These are phyloP conservation scores for Phytophthora tubulina DNA, from an alignment of 352 stramenopile species.

Conservation along the genomic window DNA sequence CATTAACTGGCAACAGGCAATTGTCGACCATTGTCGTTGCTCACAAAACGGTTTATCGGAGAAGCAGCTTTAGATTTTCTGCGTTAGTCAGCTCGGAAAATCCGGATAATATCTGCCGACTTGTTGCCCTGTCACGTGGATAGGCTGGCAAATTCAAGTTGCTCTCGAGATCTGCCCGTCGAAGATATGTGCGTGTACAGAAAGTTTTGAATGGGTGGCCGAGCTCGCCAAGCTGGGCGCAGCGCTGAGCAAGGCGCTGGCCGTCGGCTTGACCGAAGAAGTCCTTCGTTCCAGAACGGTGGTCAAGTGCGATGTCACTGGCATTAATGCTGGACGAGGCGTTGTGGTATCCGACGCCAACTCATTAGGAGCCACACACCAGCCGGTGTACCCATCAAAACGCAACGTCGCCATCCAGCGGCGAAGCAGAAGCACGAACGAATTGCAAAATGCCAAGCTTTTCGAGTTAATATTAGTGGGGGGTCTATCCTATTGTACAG, in stretches of 20 bases:
- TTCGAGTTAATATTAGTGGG: conserved; percentile 49
- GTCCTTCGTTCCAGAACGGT: conserved; percentile 5
- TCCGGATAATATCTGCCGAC: conserved; percentile 12
- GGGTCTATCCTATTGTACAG: conserved; percentile 70
- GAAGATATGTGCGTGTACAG: conserved; percentile 13
- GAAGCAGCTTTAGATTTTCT: neutral
- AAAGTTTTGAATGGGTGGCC: conserved; percentile 24
- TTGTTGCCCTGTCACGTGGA: conserved; percentile 12
- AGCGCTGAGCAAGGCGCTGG: conserved; percentile 9
- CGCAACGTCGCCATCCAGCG: neutral
- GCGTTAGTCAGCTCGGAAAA: conserved; percentile 8
- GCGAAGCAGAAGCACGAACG: neutral
- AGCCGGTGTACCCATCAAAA: conserved; percentile 27
- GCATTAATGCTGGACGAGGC: neutral
- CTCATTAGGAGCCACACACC: conserved; percentile 4
- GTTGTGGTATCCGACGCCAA: conserved; percentile 8
- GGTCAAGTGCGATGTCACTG: neutral
- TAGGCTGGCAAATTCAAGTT: conserved; percentile 18
- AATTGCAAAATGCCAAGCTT: conserved; percentile 31
- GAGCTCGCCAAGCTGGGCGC: neutral
- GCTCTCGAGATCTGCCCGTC: conserved; percentile 18
- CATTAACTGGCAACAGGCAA: neutral
- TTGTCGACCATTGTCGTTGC: neutral
- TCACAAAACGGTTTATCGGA: neutral
- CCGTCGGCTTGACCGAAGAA: neutral